Conservation (phyloP, 345 rosid genomes). For the Brassica incana region DNA sequence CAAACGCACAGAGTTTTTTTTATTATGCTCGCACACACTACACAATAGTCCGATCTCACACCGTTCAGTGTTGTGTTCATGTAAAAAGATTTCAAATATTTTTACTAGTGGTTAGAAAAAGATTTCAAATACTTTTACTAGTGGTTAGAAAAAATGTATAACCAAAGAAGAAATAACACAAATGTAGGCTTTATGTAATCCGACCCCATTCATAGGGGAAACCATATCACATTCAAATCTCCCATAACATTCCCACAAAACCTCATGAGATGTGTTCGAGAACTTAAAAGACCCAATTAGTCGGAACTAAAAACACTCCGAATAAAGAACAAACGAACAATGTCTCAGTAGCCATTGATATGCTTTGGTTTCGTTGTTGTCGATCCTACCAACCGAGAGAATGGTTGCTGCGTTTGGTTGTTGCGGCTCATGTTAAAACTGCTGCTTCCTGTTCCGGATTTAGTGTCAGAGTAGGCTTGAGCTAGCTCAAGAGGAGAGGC, state of each 20-base stretch:
- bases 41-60: neutral
- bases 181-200: constrained; percentile 17
- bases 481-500: constrained; percentile 81
- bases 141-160: constrained; percentile 13
- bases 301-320: constrained; percentile 28
- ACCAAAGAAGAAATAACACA: constrained; percentile 9
- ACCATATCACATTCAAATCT: constrained; percentile 18
- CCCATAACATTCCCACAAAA: constrained; percentile 22
- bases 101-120: neutral
- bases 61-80: neutral
- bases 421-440: constrained; percentile 45
- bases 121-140: neutral
- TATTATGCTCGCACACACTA: neutral
- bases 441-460: constrained; percentile 44
- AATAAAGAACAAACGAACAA: constrained; percentile 10
- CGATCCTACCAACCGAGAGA: constrained; percentile 65
- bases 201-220: constrained; percentile 14
- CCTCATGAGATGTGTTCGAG: constrained; percentile 6
- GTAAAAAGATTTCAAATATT: neutral
- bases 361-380: constrained; percentile 43
- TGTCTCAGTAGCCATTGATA: constrained; percentile 64
- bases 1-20: neutral
- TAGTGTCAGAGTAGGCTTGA: constrained; percentile 61
- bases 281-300: constrained; percentile 25
- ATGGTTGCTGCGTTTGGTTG: constrained; percentile 53